A percentile compares a stretch with the other conserved stretches of the same genome.
Conservation (phyloP, 2,329 filamentous ascomycete genomes). For the Alternaria viburni region DNA sequence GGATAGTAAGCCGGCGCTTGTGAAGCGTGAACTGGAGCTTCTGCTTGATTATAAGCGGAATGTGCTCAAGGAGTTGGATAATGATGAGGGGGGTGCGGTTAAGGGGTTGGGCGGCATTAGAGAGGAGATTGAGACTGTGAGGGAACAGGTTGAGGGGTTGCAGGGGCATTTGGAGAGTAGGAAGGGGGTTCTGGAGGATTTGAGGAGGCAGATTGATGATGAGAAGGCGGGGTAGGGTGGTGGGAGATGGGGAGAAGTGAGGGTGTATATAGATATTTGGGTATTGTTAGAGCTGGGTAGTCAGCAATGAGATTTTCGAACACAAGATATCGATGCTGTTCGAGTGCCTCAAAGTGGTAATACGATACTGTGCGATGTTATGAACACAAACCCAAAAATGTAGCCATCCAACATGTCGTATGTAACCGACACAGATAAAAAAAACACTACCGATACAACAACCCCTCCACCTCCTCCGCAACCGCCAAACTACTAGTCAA, state of each 20-base stretch:
- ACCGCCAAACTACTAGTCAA: constrained; percentile 88
- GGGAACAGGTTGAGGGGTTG: constrained; percentile 90
- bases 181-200: constrained; percentile 75
- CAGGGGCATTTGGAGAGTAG: constrained; percentile 81
- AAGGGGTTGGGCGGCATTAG: constrained; percentile 76
- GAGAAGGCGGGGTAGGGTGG: constrained; percentile 67
- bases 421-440: no score
- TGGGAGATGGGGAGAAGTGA: neutral
- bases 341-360: no score
- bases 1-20: constrained; percentile 83
- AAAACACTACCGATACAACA: no score
- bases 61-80: constrained; percentile 76
- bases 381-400: no score
- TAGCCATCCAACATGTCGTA: no score
- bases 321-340: neutral
- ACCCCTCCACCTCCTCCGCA: constrained; percentile 72
- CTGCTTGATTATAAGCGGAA: constrained; percentile 92
- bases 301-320: neutral
- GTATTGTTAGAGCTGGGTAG: neutral
- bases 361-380: no score
- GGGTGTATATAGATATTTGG: neutral
- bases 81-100: constrained; percentile 67
- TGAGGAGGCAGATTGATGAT: constrained; percentile 83
- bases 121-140: constrained; percentile 89
- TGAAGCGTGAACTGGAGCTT: constrained; percentile 93